These are phyloP conservation scores for Anthoceros angustus DNA, from an alignment of 225 moss, liverwort and hornwort genomes.

Conservation along the genomic window DNA sequence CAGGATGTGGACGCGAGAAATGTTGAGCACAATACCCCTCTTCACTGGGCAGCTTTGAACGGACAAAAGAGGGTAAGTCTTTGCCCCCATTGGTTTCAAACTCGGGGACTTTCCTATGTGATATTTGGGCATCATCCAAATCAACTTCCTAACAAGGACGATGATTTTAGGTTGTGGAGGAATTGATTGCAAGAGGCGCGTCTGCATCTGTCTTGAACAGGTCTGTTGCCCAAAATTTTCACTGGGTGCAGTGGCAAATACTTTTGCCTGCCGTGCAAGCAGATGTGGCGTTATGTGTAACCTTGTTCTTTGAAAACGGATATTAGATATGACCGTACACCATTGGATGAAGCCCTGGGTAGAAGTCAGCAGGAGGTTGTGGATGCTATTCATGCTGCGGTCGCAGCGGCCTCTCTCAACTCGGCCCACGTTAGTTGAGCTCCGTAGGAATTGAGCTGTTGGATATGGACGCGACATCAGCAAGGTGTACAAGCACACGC, in stretches of 20 bases:
- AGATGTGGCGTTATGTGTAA: neutral
- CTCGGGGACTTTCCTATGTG: neutral
- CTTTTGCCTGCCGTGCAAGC: neutral
- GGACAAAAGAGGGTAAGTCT: constrained; percentile 30
- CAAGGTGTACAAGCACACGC: too few relatives aligned
- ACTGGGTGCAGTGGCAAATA: neutral
- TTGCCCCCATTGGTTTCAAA: neutral
- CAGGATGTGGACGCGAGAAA: constrained; percentile 49
- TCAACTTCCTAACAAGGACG: neutral
- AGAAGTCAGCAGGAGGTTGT: neutral
- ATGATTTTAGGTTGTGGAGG: constrained; percentile 35
- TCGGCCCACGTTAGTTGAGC: neutral
- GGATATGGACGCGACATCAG: neutral
- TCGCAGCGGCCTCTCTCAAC: neutral
- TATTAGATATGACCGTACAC: constrained; percentile 46
- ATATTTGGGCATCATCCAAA: neutral
- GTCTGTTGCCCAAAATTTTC: constrained; percentile 9
- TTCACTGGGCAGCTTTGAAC: constrained; percentile 52
- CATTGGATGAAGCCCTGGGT: constrained; percentile 48
- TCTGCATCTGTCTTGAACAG: constrained; percentile 43
- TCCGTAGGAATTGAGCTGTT: neutral
- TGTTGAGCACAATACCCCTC: constrained; percentile 41
- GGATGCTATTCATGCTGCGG: neutral
- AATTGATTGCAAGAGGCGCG: constrained; percentile 34
- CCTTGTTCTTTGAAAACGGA: neutral